Percentiles rank a stretch among this genome's conserved stretches.
These are phyloP conservation scores for Alternaria sp. DNA, from an alignment of 2,329 filamentous ascomycete genomes.

Conservation along the genomic window DNA sequence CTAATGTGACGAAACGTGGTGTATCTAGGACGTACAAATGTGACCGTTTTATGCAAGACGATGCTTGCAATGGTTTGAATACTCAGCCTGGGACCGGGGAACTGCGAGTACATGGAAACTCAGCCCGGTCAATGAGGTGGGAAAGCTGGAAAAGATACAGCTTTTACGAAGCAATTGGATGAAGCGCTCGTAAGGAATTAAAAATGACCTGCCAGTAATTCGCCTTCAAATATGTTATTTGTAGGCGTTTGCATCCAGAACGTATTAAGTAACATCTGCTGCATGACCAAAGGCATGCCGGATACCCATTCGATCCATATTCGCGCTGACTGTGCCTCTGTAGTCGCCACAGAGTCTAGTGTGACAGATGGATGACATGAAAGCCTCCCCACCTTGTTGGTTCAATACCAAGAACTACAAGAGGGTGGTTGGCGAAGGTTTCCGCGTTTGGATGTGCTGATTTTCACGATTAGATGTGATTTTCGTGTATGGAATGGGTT, in stretches of 20 bases:
- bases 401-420: neutral
- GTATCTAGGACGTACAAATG: too few relatives aligned
- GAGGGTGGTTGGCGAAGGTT: neutral
- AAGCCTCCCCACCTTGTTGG: neutral
- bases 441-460: neutral
- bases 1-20: too few relatives aligned
- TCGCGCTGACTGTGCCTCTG: neutral
- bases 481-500: neutral
- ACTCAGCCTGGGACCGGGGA: too few relatives aligned
- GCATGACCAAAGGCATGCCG: neutral
- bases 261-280: neutral
- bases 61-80: too few relatives aligned
- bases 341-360: neutral
- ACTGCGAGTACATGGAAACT: too few relatives aligned
- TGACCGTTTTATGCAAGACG: too few relatives aligned
- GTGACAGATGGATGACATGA: neutral
- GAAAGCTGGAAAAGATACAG: too few relatives aligned
- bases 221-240: neutral
- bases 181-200: neutral
- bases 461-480: neutral
- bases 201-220: neutral
- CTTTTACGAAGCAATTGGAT: too few relatives aligned
- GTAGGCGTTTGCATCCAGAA: neutral
- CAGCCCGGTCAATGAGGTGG: too few relatives aligned
- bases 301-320: neutral